Base-by-base conservation (phyloP, 2,329 filamentous ascomycete species). In the Cladophialophora yegresii region DNA sequence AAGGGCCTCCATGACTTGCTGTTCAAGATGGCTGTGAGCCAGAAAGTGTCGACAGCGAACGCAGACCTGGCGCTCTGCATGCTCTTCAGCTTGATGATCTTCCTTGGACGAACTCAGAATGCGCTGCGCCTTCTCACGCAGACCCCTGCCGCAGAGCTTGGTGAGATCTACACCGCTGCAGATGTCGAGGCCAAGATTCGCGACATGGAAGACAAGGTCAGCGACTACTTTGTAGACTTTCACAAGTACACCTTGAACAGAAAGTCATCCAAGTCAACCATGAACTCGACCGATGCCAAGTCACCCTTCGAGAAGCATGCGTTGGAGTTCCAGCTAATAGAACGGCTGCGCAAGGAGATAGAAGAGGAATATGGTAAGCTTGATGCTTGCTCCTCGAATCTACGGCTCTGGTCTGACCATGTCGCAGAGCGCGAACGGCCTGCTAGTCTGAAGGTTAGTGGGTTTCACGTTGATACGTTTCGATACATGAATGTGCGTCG, bases 191-290 rank as follows among this genome's bases (percentile, higher is more conserved):
- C n/a, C 33, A 56, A 58, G 43, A 67, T 70, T n/a, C 47, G 54
- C 13, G 60, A 65, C 20, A 67, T 70, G 58, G 68, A 70, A 43
- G 55, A 67, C 16, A 50, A 50, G 13, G 55, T 70, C 7, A 32
- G 54, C 26, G 66, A 65, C 16, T 67, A 67, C 22, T 53, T 68
- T 23, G 49, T 68, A n/a, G 57, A 56, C 9, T 68, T 70, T 45
- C 68, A 70, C 62, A 60, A 61, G 36, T 70, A 65, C 60, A 63
- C 68, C 28, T 58, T 68, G 43, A 66, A 62, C 58, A 56, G 65
- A 51, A 56, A 36, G 40, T 61, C 54, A 5, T 56, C 40, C 36
- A 45, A 33, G 53, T 51, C 40, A 16, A 7, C 22, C 20, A 49
- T n/a, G 47, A 56, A 30, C 9, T 20, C 20, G 32, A 54, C 36